Evolutionary conservation across 2,329 filamentous ascomycete species (phyloP), one percentile per base, ranked within the genome.

Genomic region (Verticillium alfalfae): DNA sequence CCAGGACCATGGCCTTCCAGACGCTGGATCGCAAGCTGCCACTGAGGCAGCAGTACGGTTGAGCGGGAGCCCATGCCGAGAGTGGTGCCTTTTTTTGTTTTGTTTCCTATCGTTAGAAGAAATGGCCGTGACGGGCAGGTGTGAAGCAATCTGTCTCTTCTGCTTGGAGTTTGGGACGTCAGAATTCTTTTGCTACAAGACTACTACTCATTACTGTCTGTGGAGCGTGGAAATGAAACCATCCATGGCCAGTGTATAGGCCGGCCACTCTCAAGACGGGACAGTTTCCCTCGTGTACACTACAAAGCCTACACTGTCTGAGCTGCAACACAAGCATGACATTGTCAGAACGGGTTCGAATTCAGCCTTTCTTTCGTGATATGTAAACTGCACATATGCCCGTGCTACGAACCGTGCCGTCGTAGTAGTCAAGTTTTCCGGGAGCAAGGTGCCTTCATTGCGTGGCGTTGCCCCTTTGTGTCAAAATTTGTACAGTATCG

Each of bases 1-100:
- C 88, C 6, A 75, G 88, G 66, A 90, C 88, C 16, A 81, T 85
- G 71, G 88, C 88, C 1, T 91, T 91, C 70, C 81, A 89, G 68
- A 81, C 83, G 13, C 76, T 89, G 57, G 84, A 88, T 64, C 75
- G 85, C 61, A 82, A 83, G 68, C 71, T 87, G 62, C 84, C 85
- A 2, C 70, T 85, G 57, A 77, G 82, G 59, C 67, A 72, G 34
- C 68, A 77, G 41, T 69, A 71, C 15, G 56, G 58, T 12, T 62
- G 26, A 62, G 10, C n/a, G 18, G 10, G 6, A 10, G 45, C 16
- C 26, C 15, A n/a, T n/a, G 39, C 16, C 39, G 39, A 3, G 16
- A 31, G 26, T 31, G 26, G 5, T 31, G 26, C 3, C 3, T 31
- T 31, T 31, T 31, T 31, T 31, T 31, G 45, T 9, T 37, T 13